Base-by-base conservation (phyloP, 768 basidiomycete species). In the Boletellus ananas region DNA sequence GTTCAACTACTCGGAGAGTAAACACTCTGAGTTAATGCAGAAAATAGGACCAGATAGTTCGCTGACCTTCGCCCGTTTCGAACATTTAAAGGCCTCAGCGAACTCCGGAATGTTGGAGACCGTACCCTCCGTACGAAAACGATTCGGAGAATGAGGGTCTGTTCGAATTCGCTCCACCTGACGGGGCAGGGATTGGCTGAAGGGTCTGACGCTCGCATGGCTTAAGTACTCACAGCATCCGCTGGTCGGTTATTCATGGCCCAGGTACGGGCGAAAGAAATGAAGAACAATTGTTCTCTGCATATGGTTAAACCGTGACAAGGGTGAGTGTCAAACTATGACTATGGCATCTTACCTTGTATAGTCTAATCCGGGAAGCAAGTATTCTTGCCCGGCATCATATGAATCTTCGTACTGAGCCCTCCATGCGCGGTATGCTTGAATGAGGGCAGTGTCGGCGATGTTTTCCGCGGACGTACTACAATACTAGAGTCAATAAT, bases 391-490 rank as follows among this genome's bases (percentile, higher is more conserved):
- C 0, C 82, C 84, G 9, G 70, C 75, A 42, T 76, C 64, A 46
- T 76, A 70, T 1, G 85, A 84, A n/a, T 72, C 68, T 42, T 79
- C 67, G 60, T 76, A 87, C 51, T 91, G 87, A 14, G 76, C 75
- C 65, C 90, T 84, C 96, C 96, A 99, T 16, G 96, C 96, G 11
- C 87, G 79, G 67, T 83, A 95, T 0, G 94, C 84, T 66, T 92
- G 90, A 38, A 93, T 83, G 17, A 93, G 70, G 11, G 90, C 90
- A 1, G 79, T 79, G 62, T 95, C 93, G 7, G 90, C 93, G 49
- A 94, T 91, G 62, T 93, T 93, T 68, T 95, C 93, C 6, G 91
- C 91, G 11, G 89, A 89, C 1, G 93, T 96, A 45, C 90, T 90
- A 51, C 57, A 47, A 43, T 41, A 25, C 33, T 47, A 50, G 13